Conservation (phyloP, 768 basidiomycete species). For the Russula vinacea region DNA sequence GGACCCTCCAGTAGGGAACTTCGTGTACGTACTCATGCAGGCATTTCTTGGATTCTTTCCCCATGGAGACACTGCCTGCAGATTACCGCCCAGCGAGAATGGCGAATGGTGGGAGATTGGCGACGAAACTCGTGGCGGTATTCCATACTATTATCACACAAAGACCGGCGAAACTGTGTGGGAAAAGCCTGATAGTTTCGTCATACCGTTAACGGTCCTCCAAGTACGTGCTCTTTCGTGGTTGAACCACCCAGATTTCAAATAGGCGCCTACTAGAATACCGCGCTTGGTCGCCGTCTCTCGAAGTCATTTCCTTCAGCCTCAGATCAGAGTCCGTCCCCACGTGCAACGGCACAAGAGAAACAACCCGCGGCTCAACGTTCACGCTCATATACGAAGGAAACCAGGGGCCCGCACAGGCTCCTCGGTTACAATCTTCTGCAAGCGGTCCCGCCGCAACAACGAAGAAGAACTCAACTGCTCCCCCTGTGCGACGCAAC, state of each 20-base stretch:
- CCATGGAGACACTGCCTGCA: slow-evolving; percentile 34
- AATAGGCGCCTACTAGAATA: slow-evolving; percentile 48
- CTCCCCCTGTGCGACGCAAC: slow-evolving; percentile 25
- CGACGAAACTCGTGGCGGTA: slow-evolving; percentile 77
- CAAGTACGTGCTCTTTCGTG: slow-evolving; percentile 50
- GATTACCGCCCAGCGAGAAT: slow-evolving; percentile 75
- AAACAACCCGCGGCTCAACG: slow-evolving; percentile 5
- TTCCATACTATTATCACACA: slow-evolving; percentile 94
- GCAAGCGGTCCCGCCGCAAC: background rate
- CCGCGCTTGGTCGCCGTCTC: slow-evolving; percentile 65
- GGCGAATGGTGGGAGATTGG: slow-evolving; percentile 97
- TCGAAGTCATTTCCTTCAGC: slow-evolving; percentile 39
- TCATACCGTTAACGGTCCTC: slow-evolving; percentile 86
- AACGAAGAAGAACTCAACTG: slow-evolving; percentile 17
- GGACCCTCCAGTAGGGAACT: slow-evolving; percentile 87
- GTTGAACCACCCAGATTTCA: slow-evolving; percentile 17
- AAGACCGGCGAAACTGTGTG: slow-evolving; percentile 88
- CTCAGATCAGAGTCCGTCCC: slow-evolving; percentile 30
- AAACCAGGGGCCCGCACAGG: slow-evolving; percentile 2
- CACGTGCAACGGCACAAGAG: slow-evolving; percentile 8
- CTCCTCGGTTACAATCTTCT: slow-evolving; percentile 20
- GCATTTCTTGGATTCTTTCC: slow-evolving; percentile 18
- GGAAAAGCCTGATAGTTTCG: slow-evolving; percentile 85
- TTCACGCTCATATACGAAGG: slow-evolving; percentile 22
- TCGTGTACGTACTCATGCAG: slow-evolving; percentile 58